Evolutionary conservation across 805 yeast species (phyloP).

Genomic region (Lachancea sp.): DNA sequence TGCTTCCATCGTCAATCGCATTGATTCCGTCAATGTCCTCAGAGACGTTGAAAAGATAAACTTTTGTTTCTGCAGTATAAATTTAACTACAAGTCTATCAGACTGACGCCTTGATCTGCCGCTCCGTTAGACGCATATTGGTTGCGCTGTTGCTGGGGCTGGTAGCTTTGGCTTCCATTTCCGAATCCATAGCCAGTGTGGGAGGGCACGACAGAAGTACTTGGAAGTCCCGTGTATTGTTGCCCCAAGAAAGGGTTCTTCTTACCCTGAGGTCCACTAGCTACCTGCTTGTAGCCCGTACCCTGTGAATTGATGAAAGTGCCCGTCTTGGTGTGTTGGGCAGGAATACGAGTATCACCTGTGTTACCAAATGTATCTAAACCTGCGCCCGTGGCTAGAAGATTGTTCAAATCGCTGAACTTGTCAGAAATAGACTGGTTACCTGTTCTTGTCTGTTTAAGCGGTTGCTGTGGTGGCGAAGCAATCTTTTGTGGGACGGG

Average conservation of each 20-base stretch:
- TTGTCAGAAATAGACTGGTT: slow-evolving; percentile 49
- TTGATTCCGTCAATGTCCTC: too few relatives aligned
- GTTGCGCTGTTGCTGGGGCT: slow-evolving; percentile 14
- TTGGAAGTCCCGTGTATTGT: slow-evolving; percentile 69
- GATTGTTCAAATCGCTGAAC: slow-evolving; percentile 66
- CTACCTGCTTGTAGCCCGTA: slow-evolving; percentile 60
- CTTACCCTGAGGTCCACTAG: slow-evolving; percentile 28
- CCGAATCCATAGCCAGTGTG: slow-evolving; percentile 96
- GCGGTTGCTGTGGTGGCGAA: slow-evolving; percentile 29
- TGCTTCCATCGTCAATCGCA: too few relatives aligned
- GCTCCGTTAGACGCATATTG: slow-evolving; percentile 7
- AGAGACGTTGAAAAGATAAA: not conserved
- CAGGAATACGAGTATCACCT: slow-evolving; percentile 63
- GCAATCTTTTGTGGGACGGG: slow-evolving; percentile 2
- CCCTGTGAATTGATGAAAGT: slow-evolving; percentile 84
- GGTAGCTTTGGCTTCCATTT: slow-evolving; percentile 43
- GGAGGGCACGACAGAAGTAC: slow-evolving; percentile 64
- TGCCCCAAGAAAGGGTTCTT: slow-evolving; percentile 44
- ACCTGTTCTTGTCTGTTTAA: slow-evolving; percentile 46
- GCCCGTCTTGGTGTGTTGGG: slow-evolving; percentile 80
- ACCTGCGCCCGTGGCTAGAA: slow-evolving; percentile 83
- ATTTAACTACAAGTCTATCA: slow-evolving; percentile 23
- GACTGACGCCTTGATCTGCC: slow-evolving; percentile 27
- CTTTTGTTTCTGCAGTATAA: not conserved
- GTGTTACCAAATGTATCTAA: slow-evolving; percentile 68